Base-by-base conservation (phyloP, 805 yeast genomes). In the Candida sithepensis region DNA sequence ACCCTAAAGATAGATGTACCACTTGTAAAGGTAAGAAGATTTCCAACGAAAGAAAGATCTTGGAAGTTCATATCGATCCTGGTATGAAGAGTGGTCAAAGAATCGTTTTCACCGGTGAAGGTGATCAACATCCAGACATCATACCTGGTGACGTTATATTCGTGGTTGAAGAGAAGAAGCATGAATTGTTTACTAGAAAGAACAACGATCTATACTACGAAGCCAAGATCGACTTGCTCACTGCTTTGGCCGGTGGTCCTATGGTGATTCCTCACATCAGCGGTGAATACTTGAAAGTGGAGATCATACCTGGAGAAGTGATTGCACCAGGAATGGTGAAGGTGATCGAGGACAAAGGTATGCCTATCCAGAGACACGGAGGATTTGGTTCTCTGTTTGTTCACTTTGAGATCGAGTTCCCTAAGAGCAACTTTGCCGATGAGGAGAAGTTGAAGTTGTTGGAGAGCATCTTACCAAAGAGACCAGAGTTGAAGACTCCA, bases 131-230 rank as follows among this genome's bases (percentile, higher is more conserved):
- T 56, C 98, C 98, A 52, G 90, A 86, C 67, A 78, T 88, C 49
- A 82, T 90, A 51, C 96, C 99, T 26, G 99, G 99, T 68, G 99
- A 94, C 69, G 98, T 94, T 54, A 78, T 94, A 51, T 90, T 94
- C 56, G 86, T 90, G 36, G 80, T 94, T 55, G 92, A 88, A 54
- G 96, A 92, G 76, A 88, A 85, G 75, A 88, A 89, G 54, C 95
- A 94, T 69, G 81, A 78, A 41, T 66, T 74, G 49, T 94, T 89
- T 76, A 79, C 81, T 58, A 88, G 99, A 81, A 79, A 85, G 67
- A 96, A 90, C 57, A 85, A 88, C 66, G 96, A 94, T 67, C 79
- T 94, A 63, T 77, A 77, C 66, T 84, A 85, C 69, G 88, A 85
- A 64, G 89, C 88, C 56, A 90, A 89, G 73, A 74, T 94, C 61